Base-by-base conservation (phyloP, 2,329 filamentous ascomycete species). In the Rutstroemia sp. region DNA sequence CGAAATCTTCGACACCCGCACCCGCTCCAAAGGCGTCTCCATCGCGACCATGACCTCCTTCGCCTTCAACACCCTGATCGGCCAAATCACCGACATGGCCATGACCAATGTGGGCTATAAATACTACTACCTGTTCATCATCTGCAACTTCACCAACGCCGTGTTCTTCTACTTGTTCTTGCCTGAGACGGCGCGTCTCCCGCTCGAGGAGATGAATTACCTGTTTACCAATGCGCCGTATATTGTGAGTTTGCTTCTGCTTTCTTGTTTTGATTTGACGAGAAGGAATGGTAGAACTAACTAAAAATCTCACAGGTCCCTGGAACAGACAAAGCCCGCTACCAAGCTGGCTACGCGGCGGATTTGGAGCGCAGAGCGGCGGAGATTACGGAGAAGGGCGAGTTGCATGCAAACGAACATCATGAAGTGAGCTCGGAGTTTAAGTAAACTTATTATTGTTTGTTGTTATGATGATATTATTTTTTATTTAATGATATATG, bases 1-100 rank as follows among this genome's bases (percentile, higher is more conserved):
- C 50, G 86, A 89, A 67, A 86, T 89, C 42, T 91, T 91, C 71
- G 87, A 91, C 70, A 91, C 85, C 2, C 81, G 84, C 59, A 91
- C 87, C 0, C 79, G 88, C 41, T 78, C 82, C 53, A 89, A 89
- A 73, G 87, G 86, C 63, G 87, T 91, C 1, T 85, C 84, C 1
- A 82, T 90, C 60, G 86, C 86, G 0, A 87, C 84, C 5, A 89
- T 89, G 86, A 77, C 74, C 0, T 83, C 78, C 10, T 90, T 87
- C 69, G 86, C 86, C 2, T 89, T 88, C 74, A 89, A 88, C 72
- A 88, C 86, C 30, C 82, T 89, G 79, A 88, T 89, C 56, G 84
- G 84, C 1, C 82, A 87, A 68, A 78, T 84, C 9, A 88, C 84
- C 0, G 79, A 79, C 2, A 80, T 82, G 2, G 76, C 76, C 4